Conservation (phyloP, 139 green algal species). For the Chlorella vulgaris region DNA sequence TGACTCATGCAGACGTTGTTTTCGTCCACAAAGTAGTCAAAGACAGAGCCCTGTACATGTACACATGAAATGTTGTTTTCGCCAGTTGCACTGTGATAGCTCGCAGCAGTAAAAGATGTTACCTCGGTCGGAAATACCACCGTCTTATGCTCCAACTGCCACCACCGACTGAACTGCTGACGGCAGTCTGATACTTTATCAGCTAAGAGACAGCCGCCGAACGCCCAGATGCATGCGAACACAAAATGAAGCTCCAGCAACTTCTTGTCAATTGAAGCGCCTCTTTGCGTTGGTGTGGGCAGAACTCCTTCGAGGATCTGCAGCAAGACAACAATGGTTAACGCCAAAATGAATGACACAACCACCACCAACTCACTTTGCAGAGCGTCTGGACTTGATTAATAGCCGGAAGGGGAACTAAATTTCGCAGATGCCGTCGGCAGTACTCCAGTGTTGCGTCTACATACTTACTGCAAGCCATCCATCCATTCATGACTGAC, state of each 20-base stretch:
- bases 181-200: constrained; percentile 84
- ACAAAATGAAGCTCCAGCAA: constrained; percentile 92
- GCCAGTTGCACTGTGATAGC: too few relatives aligned
- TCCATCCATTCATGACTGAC: too few relatives aligned
- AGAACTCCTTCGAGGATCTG: constrained; percentile 93
- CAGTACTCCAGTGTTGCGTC: constrained; percentile 86
- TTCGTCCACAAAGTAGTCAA: constrained; percentile 92
- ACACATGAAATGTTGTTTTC: neutral
- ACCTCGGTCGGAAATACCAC: constrained; percentile 59
- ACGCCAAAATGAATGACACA: neutral
- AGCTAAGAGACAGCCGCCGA: constrained; percentile 88
- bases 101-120: too few relatives aligned
- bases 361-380: constrained; percentile 4
- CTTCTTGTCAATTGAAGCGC: constrained; percentile 79
- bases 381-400: constrained; percentile 85
- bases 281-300: constrained; percentile 64
- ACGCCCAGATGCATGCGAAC: constrained; percentile 91
- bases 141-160: constrained; percentile 77
- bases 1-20: constrained; percentile 69
- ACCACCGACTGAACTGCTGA: constrained; percentile 89
- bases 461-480: constrained; percentile 68
- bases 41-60: constrained; percentile 82
- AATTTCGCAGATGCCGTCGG: constrained; percentile 82
- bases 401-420: constrained; percentile 80
- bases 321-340: neutral